A percentile compares a stretch with the other conserved stretches of the same genome.
Conservation (phyloP, 164 flowering plant species). For the Vitis vinifera region ASM3070453v1 NC_081808.1:20827001-20827500, state of each 20-base stretch:
- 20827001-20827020: constrained; percentile 62
- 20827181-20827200: constrained; percentile 38
- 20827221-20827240: constrained; percentile 31
- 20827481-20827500: too few species aligned
- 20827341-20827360: neutral
- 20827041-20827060: neutral
- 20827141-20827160: too few species aligned
- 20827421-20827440: too few species aligned
- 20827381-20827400: neutral
- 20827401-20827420: too few species aligned
- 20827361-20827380: neutral
- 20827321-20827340: neutral
- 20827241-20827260: constrained; percentile 45
- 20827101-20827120: neutral
- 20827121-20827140: neutral
- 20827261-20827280: constrained; percentile 49
- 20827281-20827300: neutral
- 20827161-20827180: too few species aligned
- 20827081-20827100: too few species aligned
- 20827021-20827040: constrained; percentile 38
- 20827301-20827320: too few species aligned
- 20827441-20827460: too few species aligned
- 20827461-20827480: too few species aligned
- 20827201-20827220: constrained; percentile 69
- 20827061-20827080: too few species aligned